phyloP scores from a whole-genome alignment of 1,284 basidiomycete genomes.

The Leccinum pachyderme region DNA sequence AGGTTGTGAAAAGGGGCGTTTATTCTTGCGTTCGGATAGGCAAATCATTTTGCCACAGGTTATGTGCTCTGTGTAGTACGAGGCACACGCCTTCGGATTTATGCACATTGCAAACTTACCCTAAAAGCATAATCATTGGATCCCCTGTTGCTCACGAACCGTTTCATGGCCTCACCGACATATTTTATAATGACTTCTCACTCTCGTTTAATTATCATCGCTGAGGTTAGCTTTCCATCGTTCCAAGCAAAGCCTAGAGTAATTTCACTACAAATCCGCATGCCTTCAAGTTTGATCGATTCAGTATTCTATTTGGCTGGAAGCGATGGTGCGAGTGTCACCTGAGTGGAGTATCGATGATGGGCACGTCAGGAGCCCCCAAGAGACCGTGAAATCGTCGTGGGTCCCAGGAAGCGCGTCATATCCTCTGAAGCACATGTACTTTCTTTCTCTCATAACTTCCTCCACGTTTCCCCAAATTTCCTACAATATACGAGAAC shows the following conservation, averaged over 20 bases:
- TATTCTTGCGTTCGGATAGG: neutral
- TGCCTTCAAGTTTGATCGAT: conserved; percentile 45
- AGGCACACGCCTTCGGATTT: neutral
- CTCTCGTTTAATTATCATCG: conserved; percentile 29
- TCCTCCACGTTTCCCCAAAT: too few species aligned
- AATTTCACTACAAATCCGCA: conserved; percentile 61
- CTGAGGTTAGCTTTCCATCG: conserved; percentile 38
- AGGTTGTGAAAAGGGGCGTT: too few species aligned
- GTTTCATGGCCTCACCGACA: conserved; percentile 41
- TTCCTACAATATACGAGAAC: too few species aligned
- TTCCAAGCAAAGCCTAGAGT: conserved; percentile 55
- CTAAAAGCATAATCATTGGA: conserved; percentile 26
- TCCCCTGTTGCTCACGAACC: conserved; percentile 41
- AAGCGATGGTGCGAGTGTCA: conserved; percentile 64
- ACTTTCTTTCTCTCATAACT: too few species aligned
- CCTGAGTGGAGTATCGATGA: conserved; percentile 44
- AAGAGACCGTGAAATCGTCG: conserved; percentile 34
- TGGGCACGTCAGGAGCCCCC: conserved; percentile 65
- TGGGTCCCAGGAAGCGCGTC: too few species aligned
- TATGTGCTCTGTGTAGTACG: neutral
- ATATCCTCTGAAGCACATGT: too few species aligned
- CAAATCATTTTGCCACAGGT: neutral
- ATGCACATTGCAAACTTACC: neutral
- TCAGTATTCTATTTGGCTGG: conserved; percentile 61
- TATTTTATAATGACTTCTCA: conserved; percentile 44